phyloP scores from a whole-genome alignment of 192 early-diverging fungal species.

The Fimicolochytrium jonesii region DNA sequence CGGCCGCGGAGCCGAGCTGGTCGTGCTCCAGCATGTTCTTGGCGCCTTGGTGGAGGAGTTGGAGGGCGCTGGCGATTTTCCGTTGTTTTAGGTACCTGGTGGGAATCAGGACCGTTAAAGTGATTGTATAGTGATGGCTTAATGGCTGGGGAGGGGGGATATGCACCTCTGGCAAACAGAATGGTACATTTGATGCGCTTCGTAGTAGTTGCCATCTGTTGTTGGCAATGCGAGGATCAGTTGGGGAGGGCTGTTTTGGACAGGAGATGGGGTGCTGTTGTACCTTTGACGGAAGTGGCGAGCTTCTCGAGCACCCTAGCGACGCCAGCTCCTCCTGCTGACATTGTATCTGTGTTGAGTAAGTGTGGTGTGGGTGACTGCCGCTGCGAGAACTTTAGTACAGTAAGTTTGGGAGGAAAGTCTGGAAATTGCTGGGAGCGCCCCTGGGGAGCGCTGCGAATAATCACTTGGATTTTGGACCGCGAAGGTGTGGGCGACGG shows the following conservation, averaged over 20 bases:
- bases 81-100: slow-evolving; percentile 83
- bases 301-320: slow-evolving; percentile 39
- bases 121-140: background rate
- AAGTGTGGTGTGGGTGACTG: too few species aligned
- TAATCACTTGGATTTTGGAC: too few species aligned
- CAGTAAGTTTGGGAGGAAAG: too few species aligned
- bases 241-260: background rate
- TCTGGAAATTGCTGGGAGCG: too few species aligned
- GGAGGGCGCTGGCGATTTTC: slow-evolving; percentile 68
- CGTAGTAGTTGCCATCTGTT: slow-evolving; percentile 86
- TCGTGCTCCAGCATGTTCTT: slow-evolving; percentile 70
- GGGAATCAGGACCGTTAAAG: too few species aligned
- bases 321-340: slow-evolving; percentile 27
- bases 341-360: too few species aligned
- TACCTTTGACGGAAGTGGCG: slow-evolving; percentile 32
- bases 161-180: slow-evolving; percentile 78
- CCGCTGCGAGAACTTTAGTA: too few species aligned
- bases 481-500: too few species aligned
- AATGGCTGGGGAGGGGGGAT: slow-evolving; percentile 7
- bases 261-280: background rate
- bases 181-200: slow-evolving; percentile 96
- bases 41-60: slow-evolving; percentile 77
- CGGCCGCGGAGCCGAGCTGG: slow-evolving; percentile 78
- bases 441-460: too few species aligned
- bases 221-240: background rate